Percentiles rank a stretch among this genome's conserved stretches.
Conservation (phyloP, 1,139 yeast species). For the Chernovozyma sophiae-reginae region DNA sequence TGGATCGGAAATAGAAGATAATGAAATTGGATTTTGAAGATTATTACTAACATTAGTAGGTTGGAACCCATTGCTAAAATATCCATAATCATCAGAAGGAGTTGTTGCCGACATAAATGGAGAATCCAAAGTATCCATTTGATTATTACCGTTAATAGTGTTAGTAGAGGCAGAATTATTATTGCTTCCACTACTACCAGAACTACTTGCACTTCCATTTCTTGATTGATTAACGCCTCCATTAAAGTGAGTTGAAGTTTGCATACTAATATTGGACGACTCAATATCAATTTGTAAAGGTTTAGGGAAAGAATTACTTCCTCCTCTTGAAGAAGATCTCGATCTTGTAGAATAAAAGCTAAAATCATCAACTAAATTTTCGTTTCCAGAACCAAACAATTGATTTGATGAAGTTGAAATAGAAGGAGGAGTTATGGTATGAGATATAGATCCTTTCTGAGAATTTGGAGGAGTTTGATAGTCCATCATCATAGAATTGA, state of each 20-base stretch:
- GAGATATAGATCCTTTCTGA: slow-evolving; percentile 30
- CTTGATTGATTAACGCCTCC: background rate
- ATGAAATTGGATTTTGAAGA: slow-evolving; percentile 1
- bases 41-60: slow-evolving; percentile 4
- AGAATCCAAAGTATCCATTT: slow-evolving; percentile 30
- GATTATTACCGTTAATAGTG: slow-evolving; percentile 18
- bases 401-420: slow-evolving; percentile 9
- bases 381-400: slow-evolving; percentile 5
- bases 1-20: slow-evolving; percentile 6
- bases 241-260: background rate
- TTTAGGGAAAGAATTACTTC: slow-evolving; percentile 26
- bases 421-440: slow-evolving; percentile 18
- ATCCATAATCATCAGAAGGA: slow-evolving; percentile 35
- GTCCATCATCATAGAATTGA: slow-evolving; percentile 38
- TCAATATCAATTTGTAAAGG: slow-evolving; percentile 44
- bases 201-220: background rate
- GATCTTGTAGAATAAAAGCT: slow-evolving; percentile 19
- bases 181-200: background rate
- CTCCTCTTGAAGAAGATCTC: slow-evolving; percentile 22
- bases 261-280: slow-evolving; percentile 16
- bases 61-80: slow-evolving; percentile 21
- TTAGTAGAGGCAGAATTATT: slow-evolving; percentile 11
- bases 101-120: slow-evolving; percentile 44
- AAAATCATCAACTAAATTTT: slow-evolving; percentile 21
- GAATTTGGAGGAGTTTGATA: slow-evolving; percentile 44